These are phyloP conservation scores for Boletales sp. DNA, from an alignment of 768 basidiomycete genomes.

Conservation along the genomic window DNA sequence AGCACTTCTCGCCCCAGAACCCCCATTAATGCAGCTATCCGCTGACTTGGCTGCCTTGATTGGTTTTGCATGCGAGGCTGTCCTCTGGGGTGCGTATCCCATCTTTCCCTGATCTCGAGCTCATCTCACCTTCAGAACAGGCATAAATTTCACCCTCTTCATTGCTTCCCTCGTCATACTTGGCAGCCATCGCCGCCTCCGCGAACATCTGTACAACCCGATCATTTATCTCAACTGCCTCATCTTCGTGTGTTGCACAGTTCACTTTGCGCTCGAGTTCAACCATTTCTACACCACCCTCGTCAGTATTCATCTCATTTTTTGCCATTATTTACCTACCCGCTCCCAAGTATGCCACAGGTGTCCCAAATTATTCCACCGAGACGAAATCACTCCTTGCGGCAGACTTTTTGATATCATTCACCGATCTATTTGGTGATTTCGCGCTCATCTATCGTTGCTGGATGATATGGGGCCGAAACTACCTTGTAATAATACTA, in stretches of 20 bases:
- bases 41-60: conserved; percentile 33
- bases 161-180: conserved; percentile 26
- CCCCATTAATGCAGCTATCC: conserved; percentile 20
- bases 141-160: conserved; percentile 27
- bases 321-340: neutral
- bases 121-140: neutral
- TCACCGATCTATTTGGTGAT: conserved; percentile 36
- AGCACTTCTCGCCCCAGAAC: neutral
- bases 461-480: conserved; percentile 39
- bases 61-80: conserved; percentile 36
- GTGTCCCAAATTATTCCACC: conserved; percentile 25
- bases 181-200: conserved; percentile 2
- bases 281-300: conserved; percentile 31
- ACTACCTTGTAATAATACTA: conserved; percentile 30
- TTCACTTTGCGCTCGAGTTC: conserved; percentile 35
- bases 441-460: conserved; percentile 39
- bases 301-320: conserved; percentile 19
- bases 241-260: conserved; percentile 32
- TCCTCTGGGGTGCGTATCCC: conserved; percentile 31
- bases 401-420: conserved; percentile 35
- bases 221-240: conserved; percentile 27
- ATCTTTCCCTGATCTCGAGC: too few relatives aligned
- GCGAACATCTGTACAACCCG: conserved; percentile 16
- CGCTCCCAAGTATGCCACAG: conserved; percentile 12
- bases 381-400: conserved; percentile 31